Conservation (phyloP, 2,329 filamentous ascomycete genomes). For the Fusarium annulatum region DNA sequence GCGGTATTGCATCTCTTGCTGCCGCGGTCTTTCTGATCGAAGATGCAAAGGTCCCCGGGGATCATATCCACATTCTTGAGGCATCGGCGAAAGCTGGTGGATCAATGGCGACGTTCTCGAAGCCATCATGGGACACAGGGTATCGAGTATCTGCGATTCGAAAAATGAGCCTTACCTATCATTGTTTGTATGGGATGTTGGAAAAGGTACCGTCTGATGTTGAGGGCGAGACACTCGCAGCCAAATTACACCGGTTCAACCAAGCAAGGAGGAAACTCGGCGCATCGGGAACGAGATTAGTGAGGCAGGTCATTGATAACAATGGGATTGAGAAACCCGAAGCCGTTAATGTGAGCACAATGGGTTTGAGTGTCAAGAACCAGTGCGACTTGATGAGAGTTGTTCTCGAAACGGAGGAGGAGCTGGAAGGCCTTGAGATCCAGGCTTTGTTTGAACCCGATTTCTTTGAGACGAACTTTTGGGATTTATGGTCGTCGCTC, state of each 20-base stretch:
- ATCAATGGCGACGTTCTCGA: constrained; percentile 38
- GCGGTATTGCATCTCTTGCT: constrained; percentile 43
- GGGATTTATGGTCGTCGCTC: constrained; percentile 45
- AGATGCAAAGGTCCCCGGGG: constrained; percentile 40
- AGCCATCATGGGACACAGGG: constrained; percentile 41
- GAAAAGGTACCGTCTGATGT: constrained; percentile 39
- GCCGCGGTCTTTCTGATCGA: constrained; percentile 43
- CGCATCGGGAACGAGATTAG: constrained; percentile 40
- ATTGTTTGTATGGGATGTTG: constrained; percentile 43
- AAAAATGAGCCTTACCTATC: constrained; percentile 44
- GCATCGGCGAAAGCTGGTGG: constrained; percentile 39
- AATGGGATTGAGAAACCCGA: constrained; percentile 35
- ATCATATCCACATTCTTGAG: constrained; percentile 44
- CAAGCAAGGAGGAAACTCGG: constrained; percentile 39
- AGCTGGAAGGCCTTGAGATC: constrained; percentile 43
- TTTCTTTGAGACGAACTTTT: constrained; percentile 46
- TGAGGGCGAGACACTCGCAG: constrained; percentile 39
- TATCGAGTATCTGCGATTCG: constrained; percentile 44
- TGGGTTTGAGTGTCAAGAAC: constrained; percentile 46
- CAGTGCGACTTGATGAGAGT: constrained; percentile 45
- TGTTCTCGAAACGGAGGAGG: constrained; percentile 43
- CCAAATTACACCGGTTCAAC: constrained; percentile 41
- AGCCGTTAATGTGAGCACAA: constrained; percentile 41
- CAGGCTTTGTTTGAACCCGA: constrained; percentile 42
- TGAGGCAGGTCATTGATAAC: constrained; percentile 35